Evolutionary conservation across 176 grass and related monocot genomes (phyloP).

Genomic region (Olyra latifolia): DNA sequence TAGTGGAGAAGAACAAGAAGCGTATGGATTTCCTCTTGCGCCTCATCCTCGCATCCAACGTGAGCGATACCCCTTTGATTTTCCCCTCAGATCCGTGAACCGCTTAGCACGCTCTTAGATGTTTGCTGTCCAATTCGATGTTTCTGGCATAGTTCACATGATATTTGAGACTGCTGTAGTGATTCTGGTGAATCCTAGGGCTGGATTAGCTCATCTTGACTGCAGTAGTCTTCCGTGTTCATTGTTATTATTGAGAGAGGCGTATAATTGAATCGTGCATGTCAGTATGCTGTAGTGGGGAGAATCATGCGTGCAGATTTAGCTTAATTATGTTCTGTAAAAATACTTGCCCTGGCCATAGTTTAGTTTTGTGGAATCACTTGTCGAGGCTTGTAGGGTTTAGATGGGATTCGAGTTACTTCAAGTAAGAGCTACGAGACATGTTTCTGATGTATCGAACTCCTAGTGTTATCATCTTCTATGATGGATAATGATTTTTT

Average conservation of each 20-base stretch:
- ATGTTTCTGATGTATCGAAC: not conserved
- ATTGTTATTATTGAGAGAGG: not conserved
- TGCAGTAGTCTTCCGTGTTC: not conserved
- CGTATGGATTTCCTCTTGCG: slow-evolving; percentile 70
- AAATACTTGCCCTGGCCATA: not conserved
- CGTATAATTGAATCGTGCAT: not conserved
- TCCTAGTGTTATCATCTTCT: not conserved
- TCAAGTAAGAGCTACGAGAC: not conserved
- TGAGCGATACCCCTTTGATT: slow-evolving; percentile 15
- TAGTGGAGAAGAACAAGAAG: slow-evolving; percentile 89
- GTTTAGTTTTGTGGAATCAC: not conserved
- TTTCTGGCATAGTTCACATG: not conserved
- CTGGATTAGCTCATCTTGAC: not conserved
- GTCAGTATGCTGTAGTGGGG: not conserved
- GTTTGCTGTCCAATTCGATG: not conserved
- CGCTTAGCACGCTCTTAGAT: not conserved
- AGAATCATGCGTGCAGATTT: slow-evolving; percentile 1
- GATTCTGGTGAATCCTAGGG: not conserved
- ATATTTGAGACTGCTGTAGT: not conserved
- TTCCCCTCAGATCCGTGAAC: slow-evolving; percentile 29
- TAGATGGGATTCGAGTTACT: not conserved
- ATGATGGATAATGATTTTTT: not conserved
- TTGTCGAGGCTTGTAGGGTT: not conserved
- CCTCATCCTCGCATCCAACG: slow-evolving; percentile 80
- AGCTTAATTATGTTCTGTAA: slow-evolving; percentile 1